Evolutionary conservation across 306 rosid species (phyloP).

Genomic region (Vigna unguiculata): DNA sequence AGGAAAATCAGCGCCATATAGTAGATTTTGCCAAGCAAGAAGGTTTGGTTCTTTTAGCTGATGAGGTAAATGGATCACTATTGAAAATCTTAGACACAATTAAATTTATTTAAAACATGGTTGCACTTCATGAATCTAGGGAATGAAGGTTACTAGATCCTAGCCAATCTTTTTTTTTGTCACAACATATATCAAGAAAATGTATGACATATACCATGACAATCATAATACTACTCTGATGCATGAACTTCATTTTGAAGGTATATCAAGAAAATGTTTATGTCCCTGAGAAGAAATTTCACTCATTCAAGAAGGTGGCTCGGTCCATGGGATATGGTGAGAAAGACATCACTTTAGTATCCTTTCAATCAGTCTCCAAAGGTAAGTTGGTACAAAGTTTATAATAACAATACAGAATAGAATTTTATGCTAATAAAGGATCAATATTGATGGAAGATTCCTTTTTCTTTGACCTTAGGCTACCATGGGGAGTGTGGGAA

Average conservation of each 20-base stretch:
- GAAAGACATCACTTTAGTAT: slow-evolving; percentile 71
- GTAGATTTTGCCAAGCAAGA: slow-evolving; percentile 89
- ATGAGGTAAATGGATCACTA: slow-evolving; percentile 69
- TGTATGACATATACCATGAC: not conserved
- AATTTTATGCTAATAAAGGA: not conserved
- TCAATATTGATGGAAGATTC: slow-evolving; percentile 13
- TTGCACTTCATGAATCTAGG: slow-evolving; percentile 2
- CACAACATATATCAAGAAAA: too few relatives aligned
- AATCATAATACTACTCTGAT: not conserved
- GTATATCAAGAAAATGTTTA: slow-evolving; percentile 90
- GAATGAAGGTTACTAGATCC: not conserved
- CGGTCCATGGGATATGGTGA: slow-evolving; percentile 88
- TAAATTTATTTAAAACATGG: not conserved
- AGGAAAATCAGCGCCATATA: slow-evolving; percentile 75
- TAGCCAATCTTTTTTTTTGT: not conserved
- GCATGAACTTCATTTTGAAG: slow-evolving; percentile 47
- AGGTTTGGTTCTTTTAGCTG: slow-evolving; percentile 94
- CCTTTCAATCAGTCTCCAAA: slow-evolving; percentile 93
- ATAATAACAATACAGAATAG: not conserved
- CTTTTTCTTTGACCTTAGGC: slow-evolving; percentile 56
- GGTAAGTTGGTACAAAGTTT: slow-evolving; percentile 52
- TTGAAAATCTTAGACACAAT: slow-evolving; percentile 16
- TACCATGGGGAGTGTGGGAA: slow-evolving; percentile 93
- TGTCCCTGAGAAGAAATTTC: slow-evolving; percentile 81
- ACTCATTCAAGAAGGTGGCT: slow-evolving; percentile 87